Evolutionary conservation across 768 basidiomycete species (phyloP), one percentile per base, ranked within the genome.

Genomic region (Hericium coralloides): DNA sequence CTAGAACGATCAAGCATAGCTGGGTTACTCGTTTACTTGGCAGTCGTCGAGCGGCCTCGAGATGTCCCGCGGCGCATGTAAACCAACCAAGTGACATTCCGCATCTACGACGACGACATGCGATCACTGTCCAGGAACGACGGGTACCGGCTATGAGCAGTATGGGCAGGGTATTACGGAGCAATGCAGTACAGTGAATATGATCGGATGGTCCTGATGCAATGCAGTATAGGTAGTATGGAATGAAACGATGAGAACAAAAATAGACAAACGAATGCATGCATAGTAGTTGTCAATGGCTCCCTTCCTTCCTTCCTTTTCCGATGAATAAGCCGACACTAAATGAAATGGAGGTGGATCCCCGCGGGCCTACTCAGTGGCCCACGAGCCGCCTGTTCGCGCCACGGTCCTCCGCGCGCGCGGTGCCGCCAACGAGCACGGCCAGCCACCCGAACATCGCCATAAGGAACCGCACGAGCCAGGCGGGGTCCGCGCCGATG

Each of bases 391-490:
- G 43, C 15, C n/a, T n/a, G 2, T 12, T 7, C n/a, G 20, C 43
- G 20, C 20, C 22, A 18, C 52, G 12, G 36, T n/a, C 8, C 18
- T 52, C 49, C 4, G 52, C 22, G 53, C 23, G 53, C 18, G 53
- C 55, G 15, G 31, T 23, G 17, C 62, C 60, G 6, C 69, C 68
- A 9, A 71, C 54, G n/a, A 84, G 72, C 31, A 88, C 77, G 43
- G 83, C 78, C 60, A 89, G 75, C 87, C 87, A 89, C 22, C 87
- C 87, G 67, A 86, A 89, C 69, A 88, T 78, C 31, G 82, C 75
- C 87, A 90, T 88, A 69, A 89, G 68, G 66, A 87, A 89, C 58
- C 87, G 73, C 51, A 89, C 84, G 75, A 88, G 79, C 85, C 85
- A 89, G 38, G 87, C 87, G 6, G 85, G 77, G 63, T 89, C 87